Conservation (phyloP, 352 stramenopile genomes). For the Elongisporangium prolatum region DNA sequence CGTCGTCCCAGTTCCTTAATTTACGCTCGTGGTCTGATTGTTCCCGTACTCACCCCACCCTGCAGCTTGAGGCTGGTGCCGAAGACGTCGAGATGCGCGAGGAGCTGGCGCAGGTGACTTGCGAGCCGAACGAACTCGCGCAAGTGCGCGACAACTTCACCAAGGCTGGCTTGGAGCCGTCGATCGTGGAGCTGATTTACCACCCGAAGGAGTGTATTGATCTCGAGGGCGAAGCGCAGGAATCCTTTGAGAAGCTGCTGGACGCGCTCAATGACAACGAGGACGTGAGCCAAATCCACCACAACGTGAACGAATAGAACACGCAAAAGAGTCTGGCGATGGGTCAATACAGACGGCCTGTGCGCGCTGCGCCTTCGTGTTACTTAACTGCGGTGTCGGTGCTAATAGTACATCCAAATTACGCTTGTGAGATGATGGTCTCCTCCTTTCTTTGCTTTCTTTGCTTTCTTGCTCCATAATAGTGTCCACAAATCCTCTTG, state of each 20-base stretch:
- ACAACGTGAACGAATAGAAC: slow-evolving; percentile 83
- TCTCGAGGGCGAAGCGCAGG: slow-evolving; percentile 36
- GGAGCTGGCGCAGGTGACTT: slow-evolving; percentile 62
- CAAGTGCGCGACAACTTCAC: slow-evolving; percentile 53
- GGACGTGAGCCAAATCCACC: slow-evolving; percentile 75
- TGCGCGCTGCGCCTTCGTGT: background rate
- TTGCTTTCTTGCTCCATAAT: background rate
- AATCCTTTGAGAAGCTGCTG: slow-evolving; percentile 74
- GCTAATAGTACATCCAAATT: background rate
- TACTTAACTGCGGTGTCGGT: background rate
- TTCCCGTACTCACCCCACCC: no score
- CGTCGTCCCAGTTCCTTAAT: slow-evolving; percentile 3
- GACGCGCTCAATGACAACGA: slow-evolving; percentile 75
- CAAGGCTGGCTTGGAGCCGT: slow-evolving; percentile 48
- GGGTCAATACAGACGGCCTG: background rate
- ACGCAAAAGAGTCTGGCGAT: background rate
- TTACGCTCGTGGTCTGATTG: background rate
- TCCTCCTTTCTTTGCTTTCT: background rate
- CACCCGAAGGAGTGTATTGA: slow-evolving; percentile 77
- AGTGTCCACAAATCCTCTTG: background rate
- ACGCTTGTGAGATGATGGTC: background rate
- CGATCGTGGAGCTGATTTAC: slow-evolving; percentile 78
- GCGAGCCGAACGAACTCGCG: slow-evolving; percentile 58
- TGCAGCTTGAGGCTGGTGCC: slow-evolving; percentile 60
- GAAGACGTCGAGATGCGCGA: slow-evolving; percentile 70